These are phyloP conservation scores for Podospora pseudoanserina DNA, from an alignment of 495 filamentous ascomycete genomes.

Conservation along the genomic window DNA sequence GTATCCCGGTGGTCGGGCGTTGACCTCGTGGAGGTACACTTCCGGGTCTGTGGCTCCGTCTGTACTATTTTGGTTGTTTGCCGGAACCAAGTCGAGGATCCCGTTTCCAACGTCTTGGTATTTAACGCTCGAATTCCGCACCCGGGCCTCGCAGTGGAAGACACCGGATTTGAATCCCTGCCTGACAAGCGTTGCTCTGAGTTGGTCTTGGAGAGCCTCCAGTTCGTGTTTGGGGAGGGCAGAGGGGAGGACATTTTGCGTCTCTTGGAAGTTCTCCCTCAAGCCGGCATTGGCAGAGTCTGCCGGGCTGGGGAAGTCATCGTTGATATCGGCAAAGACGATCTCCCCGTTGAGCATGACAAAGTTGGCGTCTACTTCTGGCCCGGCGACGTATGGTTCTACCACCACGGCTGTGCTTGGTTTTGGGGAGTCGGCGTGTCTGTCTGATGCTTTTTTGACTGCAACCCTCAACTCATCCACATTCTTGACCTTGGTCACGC, in stretches of 20 bases:
- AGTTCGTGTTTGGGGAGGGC: constrained; percentile 27
- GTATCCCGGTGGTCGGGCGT: constrained; percentile 33
- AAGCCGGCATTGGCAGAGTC: constrained; percentile 21
- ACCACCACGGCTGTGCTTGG: constrained; percentile 27
- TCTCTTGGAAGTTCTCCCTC: constrained; percentile 28
- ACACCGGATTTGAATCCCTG: constrained; percentile 35
- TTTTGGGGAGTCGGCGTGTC: constrained; percentile 20
- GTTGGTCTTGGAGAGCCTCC: constrained; percentile 13
- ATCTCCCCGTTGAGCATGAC: constrained; percentile 39
- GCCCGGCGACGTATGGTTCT: constrained; percentile 34
- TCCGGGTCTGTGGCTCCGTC: background rate
- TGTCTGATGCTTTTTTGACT: constrained; percentile 20
- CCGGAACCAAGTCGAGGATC: constrained; percentile 16
- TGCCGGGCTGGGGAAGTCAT: constrained; percentile 40
- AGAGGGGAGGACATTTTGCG: constrained; percentile 20
- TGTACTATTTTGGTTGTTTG: background rate
- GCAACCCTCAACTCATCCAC: constrained; percentile 28
- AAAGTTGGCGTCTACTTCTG: constrained; percentile 46
- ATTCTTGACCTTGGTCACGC: constrained; percentile 40
- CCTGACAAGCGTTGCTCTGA: constrained; percentile 19
- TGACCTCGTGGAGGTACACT: constrained; percentile 35
- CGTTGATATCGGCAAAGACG: constrained; percentile 40
- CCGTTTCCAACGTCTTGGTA: constrained; percentile 17
- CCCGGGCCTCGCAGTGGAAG: constrained; percentile 35
- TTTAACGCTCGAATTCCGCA: constrained; percentile 17